These are phyloP conservation scores for Neostapfia colusana DNA, from an alignment of 176 grass and related monocot species.

Conservation along the genomic window DNA sequence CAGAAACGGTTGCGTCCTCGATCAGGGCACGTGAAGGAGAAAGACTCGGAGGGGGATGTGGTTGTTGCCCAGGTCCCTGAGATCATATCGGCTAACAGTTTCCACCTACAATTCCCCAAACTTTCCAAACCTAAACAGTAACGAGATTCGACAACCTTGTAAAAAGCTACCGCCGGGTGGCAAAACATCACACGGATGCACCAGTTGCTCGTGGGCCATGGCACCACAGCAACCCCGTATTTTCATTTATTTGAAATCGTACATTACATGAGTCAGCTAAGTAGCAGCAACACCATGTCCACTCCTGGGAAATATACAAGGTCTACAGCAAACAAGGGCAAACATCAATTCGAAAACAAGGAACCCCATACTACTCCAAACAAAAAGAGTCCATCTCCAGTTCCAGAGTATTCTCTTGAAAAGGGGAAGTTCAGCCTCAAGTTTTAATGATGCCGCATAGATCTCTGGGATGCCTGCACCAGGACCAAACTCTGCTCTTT, in stretches of 20 bases:
- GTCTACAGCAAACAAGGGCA: slow-evolving; percentile 66
- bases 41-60: too few species aligned
- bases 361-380: slow-evolving; percentile 78
- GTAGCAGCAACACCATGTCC: slow-evolving; percentile 29
- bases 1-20: too few species aligned
- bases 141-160: background rate
- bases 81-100: too few species aligned
- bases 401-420: slow-evolving; percentile 80
- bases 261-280: slow-evolving; percentile 33
- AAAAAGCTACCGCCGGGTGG: background rate
- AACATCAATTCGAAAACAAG: slow-evolving; percentile 68
- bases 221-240: background rate
- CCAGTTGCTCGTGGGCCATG: background rate
- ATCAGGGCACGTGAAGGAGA: too few species aligned
- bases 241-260: slow-evolving; percentile 40
- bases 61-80: too few species aligned
- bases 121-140: background rate
- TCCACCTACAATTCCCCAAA: background rate
- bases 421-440: slow-evolving; percentile 79
- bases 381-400: slow-evolving; percentile 88
- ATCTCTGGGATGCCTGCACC: slow-evolving; percentile 85
- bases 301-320: slow-evolving; percentile 67
- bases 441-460: slow-evolving; percentile 61
- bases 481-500: slow-evolving; percentile 71
- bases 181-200: background rate